Conservation (phyloP, 1,284 basidiomycete species). For the Austroboletus rostrupii region DNA sequence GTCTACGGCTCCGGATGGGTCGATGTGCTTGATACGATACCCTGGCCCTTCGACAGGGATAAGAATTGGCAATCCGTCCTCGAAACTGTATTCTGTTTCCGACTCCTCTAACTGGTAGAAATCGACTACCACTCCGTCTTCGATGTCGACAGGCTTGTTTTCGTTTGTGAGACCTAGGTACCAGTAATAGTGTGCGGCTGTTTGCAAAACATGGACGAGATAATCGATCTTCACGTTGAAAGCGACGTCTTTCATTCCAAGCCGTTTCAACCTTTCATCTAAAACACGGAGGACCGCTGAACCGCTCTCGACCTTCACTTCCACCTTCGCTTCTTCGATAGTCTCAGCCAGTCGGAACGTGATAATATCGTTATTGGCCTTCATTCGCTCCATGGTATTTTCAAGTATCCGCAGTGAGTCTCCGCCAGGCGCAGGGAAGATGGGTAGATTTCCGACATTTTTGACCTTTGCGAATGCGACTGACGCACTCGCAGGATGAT, state of each 20-base stretch:
- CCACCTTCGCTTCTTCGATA: slow-evolving; percentile 10
- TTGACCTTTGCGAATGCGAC: slow-evolving; percentile 12
- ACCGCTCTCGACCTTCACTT: slow-evolving; percentile 1
- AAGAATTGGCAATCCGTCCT: slow-evolving; percentile 6
- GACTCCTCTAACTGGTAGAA: slow-evolving; percentile 14
- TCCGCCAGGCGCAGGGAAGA: slow-evolving; percentile 2
- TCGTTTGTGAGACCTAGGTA: slow-evolving; percentile 17
- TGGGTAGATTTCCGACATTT: slow-evolving; percentile 9
- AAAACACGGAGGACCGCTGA: slow-evolving; percentile 9
- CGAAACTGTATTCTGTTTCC: slow-evolving; percentile 2
- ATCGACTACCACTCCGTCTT: slow-evolving; percentile 7
- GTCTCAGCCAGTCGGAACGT: slow-evolving; percentile 2
- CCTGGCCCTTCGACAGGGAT: slow-evolving; percentile 4
- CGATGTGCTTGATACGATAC: neutral
- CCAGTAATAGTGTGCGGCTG: slow-evolving; percentile 23
- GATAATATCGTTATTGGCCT: neutral
- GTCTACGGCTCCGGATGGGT: neutral
- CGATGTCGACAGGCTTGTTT: neutral
- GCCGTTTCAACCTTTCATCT: slow-evolving; percentile 6
- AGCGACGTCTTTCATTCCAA: slow-evolving; percentile 9
- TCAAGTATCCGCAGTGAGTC: neutral
- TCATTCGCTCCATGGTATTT: neutral
- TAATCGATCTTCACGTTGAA: neutral
- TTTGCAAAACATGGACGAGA: slow-evolving; percentile 2
- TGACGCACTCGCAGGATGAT: neutral